Percentiles rank a stretch among this genome's conserved stretches.
phyloP scores from a whole-genome alignment of 257 asterid genomes.

The Fraxinus pennsylvanica region DNA sequence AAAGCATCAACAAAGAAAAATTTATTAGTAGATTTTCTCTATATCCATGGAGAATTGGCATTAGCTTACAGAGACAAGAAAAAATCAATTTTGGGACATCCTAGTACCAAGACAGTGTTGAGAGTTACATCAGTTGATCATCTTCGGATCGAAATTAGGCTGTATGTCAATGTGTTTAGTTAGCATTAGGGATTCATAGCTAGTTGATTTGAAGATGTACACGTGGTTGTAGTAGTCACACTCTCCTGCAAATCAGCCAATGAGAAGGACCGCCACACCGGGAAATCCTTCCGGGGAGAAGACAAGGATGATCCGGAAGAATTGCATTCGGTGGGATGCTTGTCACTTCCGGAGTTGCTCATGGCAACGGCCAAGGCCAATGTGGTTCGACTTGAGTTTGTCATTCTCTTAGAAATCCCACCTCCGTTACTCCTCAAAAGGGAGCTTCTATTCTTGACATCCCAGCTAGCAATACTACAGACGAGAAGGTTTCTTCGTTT shows the following conservation, averaged over 20 bases:
- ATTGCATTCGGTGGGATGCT: conserved; percentile 15
- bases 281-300: conserved; percentile 33
- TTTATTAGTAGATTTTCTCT: background rate
- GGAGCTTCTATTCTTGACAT: conserved; percentile 40
- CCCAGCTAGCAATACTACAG: conserved; percentile 36
- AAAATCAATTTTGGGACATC: background rate
- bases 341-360: conserved; percentile 33
- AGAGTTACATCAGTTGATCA: background rate
- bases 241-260: conserved; percentile 65
- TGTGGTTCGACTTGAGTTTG: conserved; percentile 36
- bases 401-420: conserved; percentile 56
- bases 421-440: conserved; percentile 46
- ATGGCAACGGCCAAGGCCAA: conserved; percentile 58
- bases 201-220: conserved; percentile 19
- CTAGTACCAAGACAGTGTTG: background rate
- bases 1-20: background rate
- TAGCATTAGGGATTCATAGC: conserved; percentile 25
- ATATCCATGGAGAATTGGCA: background rate
- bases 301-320: conserved; percentile 21
- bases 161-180: background rate
- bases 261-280: conserved; percentile 61
- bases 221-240: conserved; percentile 19
- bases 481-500: conserved; percentile 64
- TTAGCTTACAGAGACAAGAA: background rate
- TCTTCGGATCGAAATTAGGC: background rate